These are phyloP conservation scores for Leishmania braziliensis DNA, from an alignment of 208 protist genomes.

Conservation along the genomic window DNA sequence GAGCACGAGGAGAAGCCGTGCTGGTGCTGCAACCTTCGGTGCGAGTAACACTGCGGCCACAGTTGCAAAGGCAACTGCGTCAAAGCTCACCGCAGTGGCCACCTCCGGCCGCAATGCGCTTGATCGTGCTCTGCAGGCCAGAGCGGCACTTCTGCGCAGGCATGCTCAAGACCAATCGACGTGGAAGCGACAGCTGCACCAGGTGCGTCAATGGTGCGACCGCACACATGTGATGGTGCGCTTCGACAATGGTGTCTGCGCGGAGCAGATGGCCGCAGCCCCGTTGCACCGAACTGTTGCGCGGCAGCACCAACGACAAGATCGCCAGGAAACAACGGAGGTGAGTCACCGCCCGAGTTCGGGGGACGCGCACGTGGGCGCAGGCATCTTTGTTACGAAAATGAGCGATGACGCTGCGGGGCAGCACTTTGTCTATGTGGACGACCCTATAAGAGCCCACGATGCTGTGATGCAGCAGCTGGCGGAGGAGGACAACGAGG, in stretches of 20 bases:
- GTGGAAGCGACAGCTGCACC: constrained; percentile 37
- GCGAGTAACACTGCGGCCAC: background rate
- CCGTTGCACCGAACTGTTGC: constrained; percentile 3
- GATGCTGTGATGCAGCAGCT: constrained; percentile 38
- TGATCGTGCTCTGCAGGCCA: constrained; percentile 20
- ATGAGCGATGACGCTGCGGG: background rate
- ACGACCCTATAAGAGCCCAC: constrained; percentile 48
- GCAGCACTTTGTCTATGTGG: constrained; percentile 30
- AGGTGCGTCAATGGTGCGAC: constrained; percentile 63
- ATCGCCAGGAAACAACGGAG: background rate
- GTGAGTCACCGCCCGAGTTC: background rate
- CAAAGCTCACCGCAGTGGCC: background rate
- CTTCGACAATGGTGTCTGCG: constrained; percentile 29
- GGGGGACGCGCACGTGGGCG: background rate
- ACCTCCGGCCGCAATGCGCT: constrained; percentile 7
- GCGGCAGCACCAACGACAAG: background rate
- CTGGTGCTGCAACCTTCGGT: background rate
- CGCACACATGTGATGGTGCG: constrained; percentile 37
- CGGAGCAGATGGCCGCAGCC: constrained; percentile 18
- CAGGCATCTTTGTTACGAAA: background rate
- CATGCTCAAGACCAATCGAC: constrained; percentile 25
- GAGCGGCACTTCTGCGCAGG: constrained; percentile 29
- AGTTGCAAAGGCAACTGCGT: background rate
- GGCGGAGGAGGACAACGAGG: constrained; percentile 40
- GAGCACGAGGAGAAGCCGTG: background rate